Conservation (phyloP, 768 basidiomycete genomes). For the Leucogyrophana mollusca region DNA sequence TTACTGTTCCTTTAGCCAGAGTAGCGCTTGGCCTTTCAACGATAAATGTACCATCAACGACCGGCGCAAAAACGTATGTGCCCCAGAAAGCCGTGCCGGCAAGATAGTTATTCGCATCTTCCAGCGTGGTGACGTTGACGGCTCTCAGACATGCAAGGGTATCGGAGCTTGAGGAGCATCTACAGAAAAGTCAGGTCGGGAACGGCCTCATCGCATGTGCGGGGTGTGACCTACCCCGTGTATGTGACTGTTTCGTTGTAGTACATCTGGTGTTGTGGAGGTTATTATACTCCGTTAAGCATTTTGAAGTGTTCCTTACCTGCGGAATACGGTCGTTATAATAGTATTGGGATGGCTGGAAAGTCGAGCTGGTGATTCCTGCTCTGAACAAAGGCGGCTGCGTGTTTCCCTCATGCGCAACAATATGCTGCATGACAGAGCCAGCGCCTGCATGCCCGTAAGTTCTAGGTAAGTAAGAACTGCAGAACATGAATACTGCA, state of each 20-base stretch:
- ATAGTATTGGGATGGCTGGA: conserved; percentile 30
- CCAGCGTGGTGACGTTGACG: conserved; percentile 17
- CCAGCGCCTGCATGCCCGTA: conserved; percentile 27
- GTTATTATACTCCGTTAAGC: neutral
- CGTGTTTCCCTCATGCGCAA: conserved; percentile 32
- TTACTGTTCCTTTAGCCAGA: conserved; percentile 24
- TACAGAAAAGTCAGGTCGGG: conserved; percentile 3
- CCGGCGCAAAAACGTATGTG: conserved; percentile 31
- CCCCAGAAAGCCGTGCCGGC: conserved; percentile 25
- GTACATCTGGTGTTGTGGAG: neutral
- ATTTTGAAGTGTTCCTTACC: conserved; percentile 14
- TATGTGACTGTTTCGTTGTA: neutral
- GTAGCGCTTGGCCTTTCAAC: conserved; percentile 30
- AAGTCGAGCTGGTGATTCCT: conserved; percentile 32
- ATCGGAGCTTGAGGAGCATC: conserved; percentile 20
- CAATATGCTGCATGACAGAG: conserved; percentile 32
- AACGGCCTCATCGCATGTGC: too few relatives aligned
- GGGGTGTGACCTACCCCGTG: too few relatives aligned
- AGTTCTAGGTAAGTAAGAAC: neutral
- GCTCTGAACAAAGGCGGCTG: conserved; percentile 31
- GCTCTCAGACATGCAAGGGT: conserved; percentile 25
- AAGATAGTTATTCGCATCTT: conserved; percentile 25
- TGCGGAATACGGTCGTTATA: conserved; percentile 30
- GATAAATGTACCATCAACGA: conserved; percentile 36
- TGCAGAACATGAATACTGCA: neutral